Evolutionary conservation across 1,284 basidiomycete genomes (phyloP).

Genomic region (Malassezia globosa): DNA sequence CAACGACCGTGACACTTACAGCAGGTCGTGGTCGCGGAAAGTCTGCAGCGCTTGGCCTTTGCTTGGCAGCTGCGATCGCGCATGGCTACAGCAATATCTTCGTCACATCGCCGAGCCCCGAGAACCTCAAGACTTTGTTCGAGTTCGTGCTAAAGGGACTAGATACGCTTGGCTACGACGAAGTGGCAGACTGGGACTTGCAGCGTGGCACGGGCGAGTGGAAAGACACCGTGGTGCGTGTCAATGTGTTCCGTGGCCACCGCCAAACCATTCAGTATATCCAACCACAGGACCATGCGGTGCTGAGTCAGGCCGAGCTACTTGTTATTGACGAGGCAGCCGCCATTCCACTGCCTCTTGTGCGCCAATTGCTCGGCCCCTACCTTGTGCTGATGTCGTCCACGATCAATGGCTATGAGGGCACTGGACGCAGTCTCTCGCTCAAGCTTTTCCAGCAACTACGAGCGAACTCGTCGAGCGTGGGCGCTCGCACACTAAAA

Average conservation of each 20-base stretch:
- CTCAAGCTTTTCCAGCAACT: slow-evolving; percentile 96
- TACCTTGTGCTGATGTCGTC: slow-evolving; percentile 97
- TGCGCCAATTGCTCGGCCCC: slow-evolving; percentile 85
- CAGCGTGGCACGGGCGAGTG: slow-evolving; percentile 92
- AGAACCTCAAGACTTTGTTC: slow-evolving; percentile 95
- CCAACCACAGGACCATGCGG: slow-evolving; percentile 90
- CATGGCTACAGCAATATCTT: slow-evolving; percentile 98
- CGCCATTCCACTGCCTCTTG: slow-evolving; percentile 88
- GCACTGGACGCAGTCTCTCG: slow-evolving; percentile 89
- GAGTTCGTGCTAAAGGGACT: slow-evolving; percentile 97
- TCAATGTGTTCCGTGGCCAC: slow-evolving; percentile 70
- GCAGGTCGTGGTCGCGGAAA: slow-evolving; percentile 92
- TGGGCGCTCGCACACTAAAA: slow-evolving; percentile 58
- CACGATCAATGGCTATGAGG: slow-evolving; percentile 98
- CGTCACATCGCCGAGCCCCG: slow-evolving; percentile 91
- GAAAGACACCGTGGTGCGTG: slow-evolving; percentile 87
- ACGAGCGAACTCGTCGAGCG: slow-evolving; percentile 59
- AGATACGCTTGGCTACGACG: slow-evolving; percentile 87
- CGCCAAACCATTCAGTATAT: slow-evolving; percentile 57
- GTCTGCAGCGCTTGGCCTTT: slow-evolving; percentile 84
- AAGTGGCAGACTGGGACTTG: slow-evolving; percentile 94
- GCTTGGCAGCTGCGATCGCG: slow-evolving; percentile 80
- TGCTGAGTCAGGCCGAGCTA: slow-evolving; percentile 91
- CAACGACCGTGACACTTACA: slow-evolving; percentile 87
- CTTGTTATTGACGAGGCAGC: slow-evolving; percentile 98